Evolutionary conservation across 345 rosid species (phyloP).

Genomic region (Zanthoxylum bungeanum): DNA sequence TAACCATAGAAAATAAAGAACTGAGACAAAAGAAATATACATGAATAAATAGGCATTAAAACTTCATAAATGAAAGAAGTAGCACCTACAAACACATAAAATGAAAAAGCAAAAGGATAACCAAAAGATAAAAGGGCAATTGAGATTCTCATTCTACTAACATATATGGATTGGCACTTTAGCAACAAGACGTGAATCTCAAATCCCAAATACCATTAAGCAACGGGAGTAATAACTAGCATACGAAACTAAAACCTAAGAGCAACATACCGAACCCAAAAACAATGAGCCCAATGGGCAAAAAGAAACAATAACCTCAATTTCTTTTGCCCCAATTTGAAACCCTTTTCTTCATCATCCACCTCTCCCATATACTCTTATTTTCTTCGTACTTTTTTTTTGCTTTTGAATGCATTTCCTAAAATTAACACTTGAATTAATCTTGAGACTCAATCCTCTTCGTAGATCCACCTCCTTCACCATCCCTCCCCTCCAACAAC

Average conservation of each 20-base stretch:
- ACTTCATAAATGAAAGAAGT: conserved; percentile 25
- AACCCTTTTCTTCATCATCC: conserved; percentile 6
- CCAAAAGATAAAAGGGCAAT: conserved; percentile 22
- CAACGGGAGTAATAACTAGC: conserved; percentile 22
- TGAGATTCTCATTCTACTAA: conserved; percentile 35
- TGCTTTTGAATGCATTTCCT: conserved; percentile 16
- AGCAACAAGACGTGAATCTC: conserved; percentile 24
- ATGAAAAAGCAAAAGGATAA: conserved; percentile 10
- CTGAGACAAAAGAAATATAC: conserved; percentile 3
- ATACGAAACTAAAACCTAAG: conserved; percentile 10
- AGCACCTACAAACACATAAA: conserved; percentile 21
- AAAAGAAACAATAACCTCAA: conserved; percentile 15
- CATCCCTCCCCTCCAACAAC: conserved; percentile 76
- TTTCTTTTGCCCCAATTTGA: conserved; percentile 8
- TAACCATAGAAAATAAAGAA: neutral
- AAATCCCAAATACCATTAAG: conserved; percentile 16
- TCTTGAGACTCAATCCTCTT: conserved; percentile 58
- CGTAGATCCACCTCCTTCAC: too few species aligned
- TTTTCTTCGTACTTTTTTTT: conserved; percentile 3
- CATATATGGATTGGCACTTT: conserved; percentile 12
- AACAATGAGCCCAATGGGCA: conserved; percentile 20
- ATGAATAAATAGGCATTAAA: conserved; percentile 24
- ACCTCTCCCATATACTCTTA: conserved; percentile 24
- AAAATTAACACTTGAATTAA: conserved; percentile 24
- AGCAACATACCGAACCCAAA: conserved; percentile 19